Evolutionary conservation across 805 yeast genomes (phyloP), one percentile per base, ranked within the genome.

Genomic region (Ogataea angusta): DNA sequence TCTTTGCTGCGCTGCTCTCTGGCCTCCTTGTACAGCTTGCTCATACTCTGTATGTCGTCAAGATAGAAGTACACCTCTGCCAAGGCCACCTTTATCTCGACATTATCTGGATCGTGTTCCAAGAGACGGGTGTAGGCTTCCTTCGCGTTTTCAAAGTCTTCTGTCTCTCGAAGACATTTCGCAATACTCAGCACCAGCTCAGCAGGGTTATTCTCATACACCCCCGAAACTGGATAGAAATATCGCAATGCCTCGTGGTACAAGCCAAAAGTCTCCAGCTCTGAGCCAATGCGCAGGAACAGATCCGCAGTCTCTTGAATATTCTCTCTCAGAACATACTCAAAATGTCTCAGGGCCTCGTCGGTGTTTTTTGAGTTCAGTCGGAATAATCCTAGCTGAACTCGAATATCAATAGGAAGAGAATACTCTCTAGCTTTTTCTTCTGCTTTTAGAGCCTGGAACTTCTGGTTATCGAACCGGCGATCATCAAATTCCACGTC

Each of bases 401-500:
- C 81, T 40, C 98, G 65, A 18, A 93, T 85, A 65, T 91, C 98
- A 34, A 90, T 79, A 2, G 98, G 98, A 15, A 93, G 62, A 7
- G 71, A 61, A 49, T 63, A 77, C 52, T 70, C 70, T 26, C 63
- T 48, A 41, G 66, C 60, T 4, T 63, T 58, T 40, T 73, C 75
- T 33, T 63, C 63, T 10, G 55, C 57, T 1, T 70, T 51, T 18
- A 76, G 48, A 1, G 68, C 60, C 37, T 67, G 70, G 50, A 60
- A 77, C 34, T 66, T 68, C 8, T 66, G 60, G 49, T 70, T 70
- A 31, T 70, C 73, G 26, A 65, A 62, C 47, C 95, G 66, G 55
- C 95, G 71, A 17, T 70, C 75, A 59, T 91, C 97, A 63, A 83
- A 91, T 61, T 91, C 98, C 0, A 85, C 66, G 59, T 91, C 98